These are phyloP conservation scores for Boletus vermiculosoides DNA, from an alignment of 768 basidiomycete species.

Conservation along the genomic window DNA sequence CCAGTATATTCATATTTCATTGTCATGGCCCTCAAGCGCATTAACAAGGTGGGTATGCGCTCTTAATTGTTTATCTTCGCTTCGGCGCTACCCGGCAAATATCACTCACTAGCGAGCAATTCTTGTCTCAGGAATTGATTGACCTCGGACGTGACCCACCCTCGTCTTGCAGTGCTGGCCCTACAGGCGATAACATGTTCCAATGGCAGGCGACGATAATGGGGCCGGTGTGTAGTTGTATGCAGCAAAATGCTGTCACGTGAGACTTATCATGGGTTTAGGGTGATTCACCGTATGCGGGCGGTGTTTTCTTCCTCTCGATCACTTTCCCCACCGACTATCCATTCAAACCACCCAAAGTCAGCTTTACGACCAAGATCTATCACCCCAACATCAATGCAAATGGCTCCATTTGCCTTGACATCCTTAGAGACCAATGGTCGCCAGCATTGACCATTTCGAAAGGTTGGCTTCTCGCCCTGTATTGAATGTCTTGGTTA, in stretches of 20 bases:
- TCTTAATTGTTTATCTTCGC: not conserved
- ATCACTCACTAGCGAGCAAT: not conserved
- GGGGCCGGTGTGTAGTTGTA: slow-evolving; percentile 77
- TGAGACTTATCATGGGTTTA: slow-evolving; percentile 38
- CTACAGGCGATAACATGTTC: slow-evolving; percentile 97
- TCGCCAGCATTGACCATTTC: slow-evolving; percentile 98
- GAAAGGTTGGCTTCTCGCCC: slow-evolving; percentile 65
- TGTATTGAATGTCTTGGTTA: slow-evolving; percentile 2
- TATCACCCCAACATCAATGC: slow-evolving; percentile 99
- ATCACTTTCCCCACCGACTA: slow-evolving; percentile 96
- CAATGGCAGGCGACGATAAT: slow-evolving; percentile 99
- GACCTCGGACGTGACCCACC: slow-evolving; percentile 99
- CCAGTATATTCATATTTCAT: slow-evolving; percentile 8
- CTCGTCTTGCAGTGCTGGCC: slow-evolving; percentile 98
- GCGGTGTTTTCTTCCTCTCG: slow-evolving; percentile 98
- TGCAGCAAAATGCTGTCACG: slow-evolving; percentile 2
- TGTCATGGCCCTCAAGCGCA: slow-evolving; percentile 95
- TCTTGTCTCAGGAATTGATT: slow-evolving; percentile 77
- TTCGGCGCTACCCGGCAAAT: slow-evolving; percentile 2
- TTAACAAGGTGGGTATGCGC: slow-evolving; percentile 80
- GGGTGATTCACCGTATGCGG: slow-evolving; percentile 97
- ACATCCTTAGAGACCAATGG: slow-evolving; percentile 99
- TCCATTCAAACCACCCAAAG: slow-evolving; percentile 99
- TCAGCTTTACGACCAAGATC: slow-evolving; percentile 99
- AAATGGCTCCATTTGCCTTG: slow-evolving; percentile 97